Conservation (phyloP, 2,329 filamentous ascomycete species). For the Graphilbum sp. region DNA sequence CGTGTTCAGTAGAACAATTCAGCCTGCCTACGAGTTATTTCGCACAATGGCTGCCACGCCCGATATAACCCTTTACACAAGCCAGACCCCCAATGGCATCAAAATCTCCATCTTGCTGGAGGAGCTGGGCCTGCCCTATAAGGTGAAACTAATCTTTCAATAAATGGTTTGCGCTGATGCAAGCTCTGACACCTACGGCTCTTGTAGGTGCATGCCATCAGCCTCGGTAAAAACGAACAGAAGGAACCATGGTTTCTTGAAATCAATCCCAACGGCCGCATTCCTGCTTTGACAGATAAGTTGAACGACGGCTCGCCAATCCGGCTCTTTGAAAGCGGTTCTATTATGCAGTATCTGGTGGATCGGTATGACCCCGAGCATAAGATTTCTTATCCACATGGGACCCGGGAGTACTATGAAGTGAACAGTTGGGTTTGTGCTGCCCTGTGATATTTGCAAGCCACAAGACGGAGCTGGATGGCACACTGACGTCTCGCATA, state of each 20-base stretch:
- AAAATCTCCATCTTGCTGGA: slow-evolving; percentile 78
- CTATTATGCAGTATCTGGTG: slow-evolving; percentile 71
- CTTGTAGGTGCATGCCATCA: slow-evolving; percentile 38
- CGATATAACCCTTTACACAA: slow-evolving; percentile 68
- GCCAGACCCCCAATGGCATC: slow-evolving; percentile 75
- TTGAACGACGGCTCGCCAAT: slow-evolving; percentile 58
- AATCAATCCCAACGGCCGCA: slow-evolving; percentile 88
- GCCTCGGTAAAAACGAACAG: slow-evolving; percentile 60
- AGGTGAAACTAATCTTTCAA: too few relatives aligned
- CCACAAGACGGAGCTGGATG: too few relatives aligned
- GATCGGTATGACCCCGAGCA: slow-evolving; percentile 68
- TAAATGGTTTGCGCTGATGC: neutral
- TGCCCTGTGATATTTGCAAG: too few relatives aligned
- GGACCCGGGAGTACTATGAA: slow-evolving; percentile 61
- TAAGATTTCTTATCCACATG: slow-evolving; percentile 65
- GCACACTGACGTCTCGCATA: neutral
- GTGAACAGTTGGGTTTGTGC: slow-evolving; percentile 51
- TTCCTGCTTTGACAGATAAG: slow-evolving; percentile 72
- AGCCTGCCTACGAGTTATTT: neutral
- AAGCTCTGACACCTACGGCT: neutral
- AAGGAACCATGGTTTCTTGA: slow-evolving; percentile 72
- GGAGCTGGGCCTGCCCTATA: slow-evolving; percentile 71
- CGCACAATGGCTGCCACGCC: slow-evolving; percentile 29
- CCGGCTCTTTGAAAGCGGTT: slow-evolving; percentile 66
- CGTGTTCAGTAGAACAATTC: neutral